phyloP scores from a whole-genome alignment of 2,329 filamentous ascomycete genomes.

The Talaromyces piceae region DNA sequence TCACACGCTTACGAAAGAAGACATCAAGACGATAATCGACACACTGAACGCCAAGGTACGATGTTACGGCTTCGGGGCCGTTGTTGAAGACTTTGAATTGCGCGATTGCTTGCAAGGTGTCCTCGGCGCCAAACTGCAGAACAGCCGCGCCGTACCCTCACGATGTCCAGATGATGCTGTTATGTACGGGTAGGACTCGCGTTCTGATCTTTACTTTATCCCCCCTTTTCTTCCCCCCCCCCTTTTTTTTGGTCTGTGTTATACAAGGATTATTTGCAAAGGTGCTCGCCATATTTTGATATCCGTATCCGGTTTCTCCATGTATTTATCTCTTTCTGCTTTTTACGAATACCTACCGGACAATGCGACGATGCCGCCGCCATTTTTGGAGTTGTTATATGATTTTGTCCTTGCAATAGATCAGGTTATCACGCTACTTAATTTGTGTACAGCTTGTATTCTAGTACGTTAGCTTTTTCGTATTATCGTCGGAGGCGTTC shows the following conservation, averaged over 20 bases:
- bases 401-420: background rate
- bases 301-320: too few relatives aligned
- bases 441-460: background rate
- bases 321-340: background rate
- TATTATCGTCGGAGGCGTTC: too few relatives aligned
- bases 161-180: conserved; percentile 21
- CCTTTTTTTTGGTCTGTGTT: background rate
- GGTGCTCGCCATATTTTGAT: background rate
- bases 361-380: background rate
- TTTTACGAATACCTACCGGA: background rate
- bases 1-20: conserved; percentile 55
- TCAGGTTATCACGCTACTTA: background rate
- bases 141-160: background rate
- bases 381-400: background rate
- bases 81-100: conserved; percentile 60
- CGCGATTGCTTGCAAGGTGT: conserved; percentile 68
- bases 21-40: conserved; percentile 64
- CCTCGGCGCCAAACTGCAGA: conserved; percentile 40
- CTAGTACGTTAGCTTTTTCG: too few relatives aligned
- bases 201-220: background rate
- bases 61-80: conserved; percentile 78
- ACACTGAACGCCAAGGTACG: conserved; percentile 73
- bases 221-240: background rate
- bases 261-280: too few relatives aligned
- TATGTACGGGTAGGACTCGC: conserved; percentile 17